phyloP scores from a whole-genome alignment of 139 green algal genomes.

The Chlamydomonas incerta region DNA sequence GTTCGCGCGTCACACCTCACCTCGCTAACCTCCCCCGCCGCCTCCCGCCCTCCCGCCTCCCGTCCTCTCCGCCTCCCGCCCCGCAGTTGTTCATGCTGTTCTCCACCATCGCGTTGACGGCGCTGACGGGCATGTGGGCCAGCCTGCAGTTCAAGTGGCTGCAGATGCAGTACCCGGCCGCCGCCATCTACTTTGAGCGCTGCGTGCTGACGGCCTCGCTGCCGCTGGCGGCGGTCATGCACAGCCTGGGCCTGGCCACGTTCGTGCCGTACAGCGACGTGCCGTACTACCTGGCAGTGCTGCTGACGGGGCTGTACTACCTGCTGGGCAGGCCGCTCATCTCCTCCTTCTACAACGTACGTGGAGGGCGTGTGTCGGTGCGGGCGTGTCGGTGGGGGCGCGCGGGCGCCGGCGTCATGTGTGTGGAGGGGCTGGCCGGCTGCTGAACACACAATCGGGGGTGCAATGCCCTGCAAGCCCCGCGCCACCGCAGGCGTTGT shows the following conservation, averaged over 20 bases:
- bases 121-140: conserved; percentile 75
- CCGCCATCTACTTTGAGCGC: conserved; percentile 89
- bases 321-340: conserved; percentile 79
- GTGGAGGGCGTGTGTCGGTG: not conserved
- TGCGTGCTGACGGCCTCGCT: conserved; percentile 80
- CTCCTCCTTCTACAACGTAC: conserved; percentile 81
- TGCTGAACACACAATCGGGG: too few relatives aligned
- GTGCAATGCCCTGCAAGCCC: too few relatives aligned
- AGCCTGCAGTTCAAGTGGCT: conserved; percentile 95
- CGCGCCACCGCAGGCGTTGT: too few relatives aligned
- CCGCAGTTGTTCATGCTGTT: conserved; percentile 12
- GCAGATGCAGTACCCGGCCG: conserved; percentile 84
- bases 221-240: conserved; percentile 73
- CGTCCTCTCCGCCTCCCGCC: too few relatives aligned
- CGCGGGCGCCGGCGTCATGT: too few relatives aligned
- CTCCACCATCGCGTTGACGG: conserved; percentile 1
- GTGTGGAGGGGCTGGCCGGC: too few relatives aligned
- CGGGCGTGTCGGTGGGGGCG: too few relatives aligned
- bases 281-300: conserved; percentile 85
- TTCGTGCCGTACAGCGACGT: conserved; percentile 66
- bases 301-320: conserved; percentile 78
- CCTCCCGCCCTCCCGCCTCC: too few relatives aligned
- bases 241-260: conserved; percentile 66
- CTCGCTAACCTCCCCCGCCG: too few relatives aligned
- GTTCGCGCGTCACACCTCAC: too few relatives aligned